Conservation (phyloP, 352 stramenopile species). For the Plasmopara muralis region DNA sequence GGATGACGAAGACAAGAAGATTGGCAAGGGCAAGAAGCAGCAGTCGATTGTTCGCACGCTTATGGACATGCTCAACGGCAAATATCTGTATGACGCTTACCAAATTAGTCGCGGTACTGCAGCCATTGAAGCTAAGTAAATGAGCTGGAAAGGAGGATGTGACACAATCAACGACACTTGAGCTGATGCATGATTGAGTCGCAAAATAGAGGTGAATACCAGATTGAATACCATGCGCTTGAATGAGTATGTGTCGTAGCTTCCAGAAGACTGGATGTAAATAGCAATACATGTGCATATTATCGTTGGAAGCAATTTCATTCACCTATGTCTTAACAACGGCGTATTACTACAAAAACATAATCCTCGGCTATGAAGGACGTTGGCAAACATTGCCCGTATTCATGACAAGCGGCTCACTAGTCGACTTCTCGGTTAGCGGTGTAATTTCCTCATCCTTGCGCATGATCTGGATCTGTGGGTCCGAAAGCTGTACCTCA, state of each 20-base stretch:
- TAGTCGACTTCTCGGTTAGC: slow-evolving; percentile 66
- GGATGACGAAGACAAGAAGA: slow-evolving; percentile 48
- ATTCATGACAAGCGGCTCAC: slow-evolving; percentile 69
- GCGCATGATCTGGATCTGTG: slow-evolving; percentile 65
- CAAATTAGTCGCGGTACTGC: slow-evolving; percentile 39
- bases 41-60: slow-evolving; percentile 67
- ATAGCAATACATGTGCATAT: too few species aligned
- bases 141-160: background rate
- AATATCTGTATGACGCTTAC: slow-evolving; percentile 83
- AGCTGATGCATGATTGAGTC: background rate
- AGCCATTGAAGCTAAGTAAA: slow-evolving; percentile 50
- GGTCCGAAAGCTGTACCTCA: slow-evolving; percentile 74
- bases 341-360: too few species aligned
- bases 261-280: too few species aligned
- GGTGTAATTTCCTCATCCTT: slow-evolving; percentile 81
- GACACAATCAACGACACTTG: background rate
- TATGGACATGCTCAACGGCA: slow-evolving; percentile 83
- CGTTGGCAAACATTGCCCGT: slow-evolving; percentile 75
- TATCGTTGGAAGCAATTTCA: too few species aligned
- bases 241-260: too few species aligned
- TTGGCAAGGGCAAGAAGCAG: slow-evolving; percentile 31
- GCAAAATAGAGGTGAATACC: too few species aligned
- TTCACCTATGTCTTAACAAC: too few species aligned
- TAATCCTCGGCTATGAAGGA: slow-evolving; percentile 7
- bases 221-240: too few species aligned